phyloP scores from a whole-genome alignment of 2,329 filamentous ascomycete species.

The Claviceps quebecensis region DNA sequence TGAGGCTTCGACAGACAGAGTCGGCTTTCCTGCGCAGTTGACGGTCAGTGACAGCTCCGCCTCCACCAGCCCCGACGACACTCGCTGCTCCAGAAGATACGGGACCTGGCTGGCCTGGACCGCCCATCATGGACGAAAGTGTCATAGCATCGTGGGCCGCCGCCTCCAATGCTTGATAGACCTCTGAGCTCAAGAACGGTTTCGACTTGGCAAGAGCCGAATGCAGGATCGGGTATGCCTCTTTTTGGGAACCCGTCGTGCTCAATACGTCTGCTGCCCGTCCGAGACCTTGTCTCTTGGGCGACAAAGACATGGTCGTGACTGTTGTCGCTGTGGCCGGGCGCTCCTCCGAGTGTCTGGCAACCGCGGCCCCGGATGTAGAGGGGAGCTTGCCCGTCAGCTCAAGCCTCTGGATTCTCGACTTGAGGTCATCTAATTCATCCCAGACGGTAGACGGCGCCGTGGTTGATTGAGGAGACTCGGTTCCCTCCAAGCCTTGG shows the following conservation, averaged over 20 bases:
- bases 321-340: constrained; percentile 81
- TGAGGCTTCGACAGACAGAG: constrained; percentile 81
- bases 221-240: constrained; percentile 64
- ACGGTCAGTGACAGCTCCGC: constrained; percentile 51
- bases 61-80: constrained; percentile 37
- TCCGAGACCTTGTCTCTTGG: constrained; percentile 43
- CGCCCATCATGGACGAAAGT: constrained; percentile 65
- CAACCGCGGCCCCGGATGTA: constrained; percentile 68
- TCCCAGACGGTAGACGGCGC: constrained; percentile 95
- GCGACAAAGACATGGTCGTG: constrained; percentile 82
- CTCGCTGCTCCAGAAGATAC: constrained; percentile 51
- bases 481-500: constrained; percentile 51
- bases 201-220: constrained; percentile 71
- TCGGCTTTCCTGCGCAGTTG: constrained; percentile 84
- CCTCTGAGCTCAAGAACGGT: constrained; percentile 49
- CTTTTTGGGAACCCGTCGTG: constrained; percentile 32
- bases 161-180: constrained; percentile 68
- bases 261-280: constrained; percentile 23
- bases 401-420: constrained; percentile 79
- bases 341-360: constrained; percentile 60
- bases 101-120: constrained; percentile 51
- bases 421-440: constrained; percentile 89
- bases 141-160: constrained; percentile 70
- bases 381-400: constrained; percentile 75
- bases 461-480: constrained; percentile 77